Evolutionary conservation across 768 basidiomycete species (phyloP), one percentile per base, ranked within the genome.

Genomic region (Rhodocollybia butyracea): DNA sequence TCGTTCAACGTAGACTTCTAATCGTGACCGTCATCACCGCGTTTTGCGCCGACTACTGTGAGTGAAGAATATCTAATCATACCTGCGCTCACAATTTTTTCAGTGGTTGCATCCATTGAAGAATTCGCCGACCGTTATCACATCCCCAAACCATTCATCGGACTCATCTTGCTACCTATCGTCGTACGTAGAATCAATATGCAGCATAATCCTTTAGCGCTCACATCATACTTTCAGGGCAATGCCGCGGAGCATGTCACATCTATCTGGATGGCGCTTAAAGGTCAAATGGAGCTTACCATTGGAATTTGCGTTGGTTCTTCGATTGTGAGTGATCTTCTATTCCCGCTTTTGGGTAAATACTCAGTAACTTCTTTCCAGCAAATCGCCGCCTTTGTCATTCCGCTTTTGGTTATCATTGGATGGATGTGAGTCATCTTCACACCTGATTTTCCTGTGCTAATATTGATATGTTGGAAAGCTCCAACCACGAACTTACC

Each of bases 21-120:
- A 66, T 71, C 32, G 84, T 91, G 12, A 95, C 94, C 1, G 73
- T 95, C 43, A 65, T 90, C 43, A 96, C 93, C 0, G 81, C 91
- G 0, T 92, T 96, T 73, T 92, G 90, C 60, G 94, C 94, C 27
- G 94, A 97, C 67, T 90, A 84, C 64, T 71, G 90, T 88, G 65
- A 64, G 86, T 82, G 8, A n/a, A 29, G 43, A 17, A 47, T 27
- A 3, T 31, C 21, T 21, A 31, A 38, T 17, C 19, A 22, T 50
- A 26, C 40, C 21, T 21, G 51, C n/a, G 46, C 5, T n/a, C 29
- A 34, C 11, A 12, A 22, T 3, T 3, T 54, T 5, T 51, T 0
- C 51, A 91, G 90, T 93, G 68, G 93, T 96, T 34, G 89, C 87
- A 2, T 92, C 91, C 3, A 96, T 97, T 59, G 94, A 96, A 67